A percentile compares a stretch with the other conserved stretches of the same genome.
Conservation (phyloP, 148 eudicot genomes). For the Silene conica region DNA sequence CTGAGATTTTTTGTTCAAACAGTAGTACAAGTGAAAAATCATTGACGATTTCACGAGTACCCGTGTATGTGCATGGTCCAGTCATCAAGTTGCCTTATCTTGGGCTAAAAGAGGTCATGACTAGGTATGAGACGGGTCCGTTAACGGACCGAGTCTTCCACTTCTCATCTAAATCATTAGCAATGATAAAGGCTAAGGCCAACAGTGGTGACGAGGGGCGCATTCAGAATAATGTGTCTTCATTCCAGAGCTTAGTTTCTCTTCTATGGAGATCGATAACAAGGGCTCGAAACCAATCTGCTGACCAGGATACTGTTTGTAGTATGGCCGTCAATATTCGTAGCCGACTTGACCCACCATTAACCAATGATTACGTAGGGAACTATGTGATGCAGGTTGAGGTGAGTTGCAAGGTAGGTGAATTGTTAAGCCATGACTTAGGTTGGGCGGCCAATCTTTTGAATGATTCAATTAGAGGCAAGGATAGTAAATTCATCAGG, state of each 20-base stretch:
- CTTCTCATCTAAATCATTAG: slow-evolving; percentile 46
- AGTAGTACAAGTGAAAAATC: background rate
- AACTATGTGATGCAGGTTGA: slow-evolving; percentile 43
- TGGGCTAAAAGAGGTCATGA: slow-evolving; percentile 27
- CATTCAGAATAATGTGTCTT: slow-evolving; percentile 23
- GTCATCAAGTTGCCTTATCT: slow-evolving; percentile 33
- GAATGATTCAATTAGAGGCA: slow-evolving; percentile 34
- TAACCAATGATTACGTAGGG: slow-evolving; percentile 51
- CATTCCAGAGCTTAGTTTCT: background rate
- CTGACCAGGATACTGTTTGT: slow-evolving; percentile 41
- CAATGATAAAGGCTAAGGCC: slow-evolving; percentile 43
- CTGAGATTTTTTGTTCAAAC: slow-evolving; percentile 28
- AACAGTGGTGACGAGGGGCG: slow-evolving; percentile 8
- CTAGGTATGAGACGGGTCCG: slow-evolving; percentile 24
- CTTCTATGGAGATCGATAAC: slow-evolving; percentile 10
- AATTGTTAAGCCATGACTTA: slow-evolving; percentile 39
- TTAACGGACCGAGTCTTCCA: slow-evolving; percentile 61
- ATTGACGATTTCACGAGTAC: slow-evolving; percentile 8
- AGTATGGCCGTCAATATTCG: slow-evolving; percentile 54
- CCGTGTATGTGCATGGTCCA: slow-evolving; percentile 20
- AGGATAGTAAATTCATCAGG: slow-evolving; percentile 18
- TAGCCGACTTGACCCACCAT: slow-evolving; percentile 42
- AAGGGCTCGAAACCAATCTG: slow-evolving; percentile 17
- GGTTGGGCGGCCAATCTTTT: slow-evolving; percentile 40
- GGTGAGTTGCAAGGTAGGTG: slow-evolving; percentile 24